These are phyloP conservation scores for Chenopodium berlandieri DNA, from an alignment of 148 eudicot species.

Conservation along the genomic window DNA sequence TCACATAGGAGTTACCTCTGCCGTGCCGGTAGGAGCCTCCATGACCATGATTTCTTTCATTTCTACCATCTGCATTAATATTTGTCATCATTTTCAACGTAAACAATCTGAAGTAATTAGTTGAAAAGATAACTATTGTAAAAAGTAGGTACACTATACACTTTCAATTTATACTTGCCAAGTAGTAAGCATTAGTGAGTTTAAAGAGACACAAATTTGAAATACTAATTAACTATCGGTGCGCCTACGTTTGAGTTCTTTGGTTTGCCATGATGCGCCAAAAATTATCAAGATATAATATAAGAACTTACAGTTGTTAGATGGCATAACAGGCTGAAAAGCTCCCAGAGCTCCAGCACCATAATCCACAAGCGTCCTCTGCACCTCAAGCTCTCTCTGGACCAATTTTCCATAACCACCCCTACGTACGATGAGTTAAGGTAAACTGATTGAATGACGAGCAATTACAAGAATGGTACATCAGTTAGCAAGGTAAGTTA, in stretches of 20 bases:
- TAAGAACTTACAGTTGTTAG: slow-evolving; percentile 61
- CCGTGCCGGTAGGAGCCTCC: slow-evolving; percentile 73
- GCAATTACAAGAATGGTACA: neutral
- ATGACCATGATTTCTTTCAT: slow-evolving; percentile 58
- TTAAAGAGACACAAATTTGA: neutral
- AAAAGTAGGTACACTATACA: neutral
- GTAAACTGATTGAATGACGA: neutral
- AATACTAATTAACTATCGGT: neutral
- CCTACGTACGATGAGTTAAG: neutral
- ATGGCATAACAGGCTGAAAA: slow-evolving; percentile 62
- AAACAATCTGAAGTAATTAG: neutral
- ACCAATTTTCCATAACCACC: neutral
- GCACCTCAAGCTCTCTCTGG: slow-evolving; percentile 70
- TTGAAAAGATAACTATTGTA: neutral
- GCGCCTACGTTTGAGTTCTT: neutral
- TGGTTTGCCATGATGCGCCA: neutral
- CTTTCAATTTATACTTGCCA: neutral
- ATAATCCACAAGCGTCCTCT: slow-evolving; percentile 88
- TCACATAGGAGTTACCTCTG: slow-evolving; percentile 46
- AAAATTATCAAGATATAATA: neutral
- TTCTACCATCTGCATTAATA: slow-evolving; percentile 62
- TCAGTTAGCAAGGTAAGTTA: neutral
- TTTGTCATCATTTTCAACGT: neutral
- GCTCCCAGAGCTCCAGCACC: slow-evolving; percentile 79
- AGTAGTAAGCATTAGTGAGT: neutral